phyloP scores from a whole-genome alignment of 2,329 filamentous ascomycete genomes.

The Pseudocercospora pini-densiflorae region DNA sequence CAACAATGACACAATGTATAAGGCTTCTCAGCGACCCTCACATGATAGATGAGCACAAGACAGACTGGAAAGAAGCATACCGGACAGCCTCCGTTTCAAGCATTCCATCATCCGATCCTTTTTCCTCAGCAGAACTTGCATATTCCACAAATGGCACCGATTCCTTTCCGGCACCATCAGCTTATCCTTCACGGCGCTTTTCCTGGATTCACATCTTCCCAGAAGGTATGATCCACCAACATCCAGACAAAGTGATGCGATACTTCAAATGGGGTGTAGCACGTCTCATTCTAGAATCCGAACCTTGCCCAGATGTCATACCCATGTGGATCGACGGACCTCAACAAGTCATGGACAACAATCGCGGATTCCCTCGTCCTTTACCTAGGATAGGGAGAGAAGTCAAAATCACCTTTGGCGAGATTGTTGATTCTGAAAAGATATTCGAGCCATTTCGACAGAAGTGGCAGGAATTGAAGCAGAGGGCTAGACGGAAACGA shows the following conservation, averaged over 20 bases:
- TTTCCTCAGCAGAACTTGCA: conserved; percentile 56
- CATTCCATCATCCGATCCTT: conserved; percentile 56
- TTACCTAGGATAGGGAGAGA: conserved; percentile 74
- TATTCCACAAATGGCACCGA: conserved; percentile 72
- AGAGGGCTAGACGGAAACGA: conserved; percentile 51
- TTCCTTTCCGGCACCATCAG: conserved; percentile 71
- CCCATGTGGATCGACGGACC: conserved; percentile 95
- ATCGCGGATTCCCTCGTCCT: conserved; percentile 77
- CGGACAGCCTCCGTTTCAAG: conserved; percentile 3
- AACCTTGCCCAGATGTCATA: conserved; percentile 84
- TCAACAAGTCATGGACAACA: conserved; percentile 86
- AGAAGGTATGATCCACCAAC: conserved; percentile 92
- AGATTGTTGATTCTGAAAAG: conserved; percentile 72
- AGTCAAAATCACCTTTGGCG: conserved; percentile 77
- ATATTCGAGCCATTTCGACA: conserved; percentile 78
- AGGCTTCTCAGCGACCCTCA: conserved; percentile 70
- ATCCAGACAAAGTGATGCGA: conserved; percentile 75
- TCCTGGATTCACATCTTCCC: conserved; percentile 96
- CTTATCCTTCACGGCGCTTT: conserved; percentile 70
- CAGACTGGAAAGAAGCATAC: conserved; percentile 3
- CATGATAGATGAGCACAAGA: conserved; percentile 9
- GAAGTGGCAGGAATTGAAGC: conserved; percentile 73
- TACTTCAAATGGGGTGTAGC: conserved; percentile 99
- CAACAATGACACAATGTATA: conserved; percentile 84
- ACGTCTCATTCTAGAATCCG: conserved; percentile 85